phyloP scores from a whole-genome alignment of 2,329 filamentous ascomycete species.

The Botrytis galanthina region DNA sequence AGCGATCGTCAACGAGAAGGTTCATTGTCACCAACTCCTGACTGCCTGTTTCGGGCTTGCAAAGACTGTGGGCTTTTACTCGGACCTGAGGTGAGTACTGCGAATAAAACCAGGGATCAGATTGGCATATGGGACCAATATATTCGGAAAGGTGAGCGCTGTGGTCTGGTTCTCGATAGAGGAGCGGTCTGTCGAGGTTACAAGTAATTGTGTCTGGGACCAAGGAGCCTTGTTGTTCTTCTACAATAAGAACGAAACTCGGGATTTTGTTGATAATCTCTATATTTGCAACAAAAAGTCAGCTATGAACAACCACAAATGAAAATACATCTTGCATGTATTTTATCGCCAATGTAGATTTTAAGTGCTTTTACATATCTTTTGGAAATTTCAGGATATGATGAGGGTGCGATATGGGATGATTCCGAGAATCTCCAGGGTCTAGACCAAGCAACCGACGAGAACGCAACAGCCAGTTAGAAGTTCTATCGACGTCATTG shows the following conservation, averaged over 20 bases:
- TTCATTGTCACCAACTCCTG: background rate
- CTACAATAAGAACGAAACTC: background rate
- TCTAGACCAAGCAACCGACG: background rate
- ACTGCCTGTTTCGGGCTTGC: background rate
- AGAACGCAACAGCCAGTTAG: background rate
- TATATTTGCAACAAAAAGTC: background rate
- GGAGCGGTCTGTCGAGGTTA: background rate
- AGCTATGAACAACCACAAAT: background rate
- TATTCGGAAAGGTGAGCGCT: background rate
- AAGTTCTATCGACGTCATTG: background rate
- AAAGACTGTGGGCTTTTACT: background rate
- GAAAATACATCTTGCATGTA: background rate
- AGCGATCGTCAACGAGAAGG: background rate
- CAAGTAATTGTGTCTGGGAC: background rate
- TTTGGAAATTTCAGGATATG: background rate
- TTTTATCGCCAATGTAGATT: background rate
- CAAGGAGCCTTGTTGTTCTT: background rate
- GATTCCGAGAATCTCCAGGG: background rate
- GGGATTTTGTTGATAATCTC: background rate
- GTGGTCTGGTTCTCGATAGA: background rate
- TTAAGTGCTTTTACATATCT: background rate
- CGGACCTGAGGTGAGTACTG: rapidly evolving
- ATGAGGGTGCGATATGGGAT: background rate
- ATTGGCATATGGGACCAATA: background rate
- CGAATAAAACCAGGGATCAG: background rate